Evolutionary conservation across 2,329 filamentous ascomycete genomes (phyloP), one percentile per base, ranked within the genome.

Genomic region (Aspergillus tamarii): DNA sequence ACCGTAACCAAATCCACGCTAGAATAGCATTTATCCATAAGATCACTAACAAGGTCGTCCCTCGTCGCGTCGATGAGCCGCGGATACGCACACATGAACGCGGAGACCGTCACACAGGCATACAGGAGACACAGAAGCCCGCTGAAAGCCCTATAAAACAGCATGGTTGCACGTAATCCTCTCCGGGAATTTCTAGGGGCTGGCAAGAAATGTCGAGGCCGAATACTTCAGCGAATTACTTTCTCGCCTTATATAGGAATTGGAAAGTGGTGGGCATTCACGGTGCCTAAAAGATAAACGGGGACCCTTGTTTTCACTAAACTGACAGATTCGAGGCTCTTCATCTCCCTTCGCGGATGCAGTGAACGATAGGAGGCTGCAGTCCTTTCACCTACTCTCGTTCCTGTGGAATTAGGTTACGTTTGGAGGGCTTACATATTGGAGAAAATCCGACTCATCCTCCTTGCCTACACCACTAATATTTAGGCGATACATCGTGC

Each of bases 1-100:
- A 78, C 78, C 63, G 75, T 79, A 52, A 87, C 85, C 21, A 89
- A 75, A 62, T 88, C 84, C n/a, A 84, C 82, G 68, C 84, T 87
- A 1, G 82, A 85, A 66, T 85, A 88, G n/a, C 79, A 75, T 3
- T 80, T 80, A 21, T 74, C 74, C 52, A 83, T 78, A 11, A 88
- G 74, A 2, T 85, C 86, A 46, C 73, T 69, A 30, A 78, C 74
- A 26, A 88, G 76, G 28, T 87, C 81, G 52, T 87, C 84, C 2
- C 80, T 77, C 0, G 82, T 84, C 14, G 81, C 85, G 67, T 87
- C 80, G 21, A 85, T 76, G 34, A 88, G 74, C 9, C 73, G 69
- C 12, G 78, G 78, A 61, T 74, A 75, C n/a, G 34, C 48, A 32
- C 71, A 72, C 19, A 43, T 23, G 5, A 8, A 19, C 12, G 14